Evolutionary conservation across 2,329 filamentous ascomycete species (phyloP), one percentile per base, ranked within the genome.

Genomic region (Monosporascus sp.): DNA sequence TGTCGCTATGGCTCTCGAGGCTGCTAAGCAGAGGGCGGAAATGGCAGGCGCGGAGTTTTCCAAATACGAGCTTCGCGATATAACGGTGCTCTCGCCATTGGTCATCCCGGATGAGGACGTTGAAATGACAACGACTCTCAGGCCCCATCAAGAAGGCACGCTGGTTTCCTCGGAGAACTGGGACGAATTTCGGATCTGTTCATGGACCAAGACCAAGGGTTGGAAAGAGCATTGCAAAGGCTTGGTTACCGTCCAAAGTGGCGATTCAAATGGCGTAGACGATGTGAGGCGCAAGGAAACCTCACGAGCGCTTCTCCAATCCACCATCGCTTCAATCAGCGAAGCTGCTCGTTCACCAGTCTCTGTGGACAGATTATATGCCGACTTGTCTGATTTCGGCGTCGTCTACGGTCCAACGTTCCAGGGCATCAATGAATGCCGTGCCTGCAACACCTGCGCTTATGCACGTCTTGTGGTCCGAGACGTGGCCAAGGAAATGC

Each of bases 191-290:
- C 67, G 72, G 2, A 78, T 85, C 26, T 79, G 74, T 46, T 82
- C 81, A 0, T 82, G 75, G 74, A 74, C 74, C 0, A 70, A 72
- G 16, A 72, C 66, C 14, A 72, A 77, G 41, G 76, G 78, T 11
- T 85, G 82, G 82, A 75, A 76, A 0, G 78, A 85, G 60, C 78
- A 86, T 60, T 84, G 81, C 62, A 72, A 75, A 49, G 79, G 79
- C n/a, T 68, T 80, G 3, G 70, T 84, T 9, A 66, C 72, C 6
- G 71, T 77, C 3, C 65, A 67, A 46, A 57, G 64, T 8, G 58
- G 60, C 7, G 68, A 74, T 14, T 55, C 63, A 1, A 75, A 77
- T 55, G 70, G 72, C 6, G 70, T 79, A 1, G 72, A 76, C 48
- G 68, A 70, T 31, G 59, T 59, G n/a, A 65, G 64, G 52, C 67